Percentiles rank a stretch among this genome's conserved stretches.
Conservation (phyloP, 768 basidiomycete species). For the Termitomyces heimii region DNA sequence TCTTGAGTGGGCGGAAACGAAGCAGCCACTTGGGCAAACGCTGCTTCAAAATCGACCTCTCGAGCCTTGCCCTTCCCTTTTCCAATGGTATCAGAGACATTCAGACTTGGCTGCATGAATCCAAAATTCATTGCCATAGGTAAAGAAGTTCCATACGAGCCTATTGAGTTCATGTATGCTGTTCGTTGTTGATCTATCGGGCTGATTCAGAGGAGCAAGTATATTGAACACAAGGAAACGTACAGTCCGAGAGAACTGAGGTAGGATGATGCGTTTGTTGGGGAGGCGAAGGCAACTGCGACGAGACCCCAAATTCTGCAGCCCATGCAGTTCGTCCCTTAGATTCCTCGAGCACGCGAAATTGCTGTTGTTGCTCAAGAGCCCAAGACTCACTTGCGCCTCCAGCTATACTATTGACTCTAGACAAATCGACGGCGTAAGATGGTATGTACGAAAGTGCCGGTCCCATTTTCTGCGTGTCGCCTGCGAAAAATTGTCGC, state of each 20-base stretch:
- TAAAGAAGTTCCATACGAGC: constrained; percentile 32
- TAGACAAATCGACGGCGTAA: constrained; percentile 16
- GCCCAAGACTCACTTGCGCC: constrained; percentile 50
- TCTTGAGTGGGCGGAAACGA: constrained; percentile 36
- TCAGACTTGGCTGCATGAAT: constrained; percentile 28
- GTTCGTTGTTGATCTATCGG: constrained; percentile 33
- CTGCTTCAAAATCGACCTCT: constrained; percentile 81
- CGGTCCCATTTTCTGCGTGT: constrained; percentile 25
- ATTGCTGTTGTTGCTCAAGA: constrained; percentile 39
- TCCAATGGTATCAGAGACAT: constrained; percentile 19
- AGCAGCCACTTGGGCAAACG: constrained; percentile 64
- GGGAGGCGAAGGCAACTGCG: constrained; percentile 17
- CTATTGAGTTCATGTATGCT: constrained; percentile 29
- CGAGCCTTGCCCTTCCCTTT: constrained; percentile 78
- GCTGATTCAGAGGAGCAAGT: not conserved
- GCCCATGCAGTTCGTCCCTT: constrained; percentile 41
- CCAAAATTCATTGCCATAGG: constrained; percentile 30
- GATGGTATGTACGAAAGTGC: constrained; percentile 15
- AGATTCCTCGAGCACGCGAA: constrained; percentile 29
- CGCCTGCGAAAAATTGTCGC: constrained; percentile 69
- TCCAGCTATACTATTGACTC: constrained; percentile 19
- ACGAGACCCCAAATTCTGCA: constrained; percentile 42
- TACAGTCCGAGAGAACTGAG: constrained; percentile 32
- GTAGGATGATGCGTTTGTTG: constrained; percentile 27
- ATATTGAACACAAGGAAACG: constrained; percentile 12